A percentile compares a stretch with the other conserved stretches of the same genome.
phyloP scores from a whole-genome alignment of 306 rosid genomes.

The Astragalus glycyphyllos region DNA sequence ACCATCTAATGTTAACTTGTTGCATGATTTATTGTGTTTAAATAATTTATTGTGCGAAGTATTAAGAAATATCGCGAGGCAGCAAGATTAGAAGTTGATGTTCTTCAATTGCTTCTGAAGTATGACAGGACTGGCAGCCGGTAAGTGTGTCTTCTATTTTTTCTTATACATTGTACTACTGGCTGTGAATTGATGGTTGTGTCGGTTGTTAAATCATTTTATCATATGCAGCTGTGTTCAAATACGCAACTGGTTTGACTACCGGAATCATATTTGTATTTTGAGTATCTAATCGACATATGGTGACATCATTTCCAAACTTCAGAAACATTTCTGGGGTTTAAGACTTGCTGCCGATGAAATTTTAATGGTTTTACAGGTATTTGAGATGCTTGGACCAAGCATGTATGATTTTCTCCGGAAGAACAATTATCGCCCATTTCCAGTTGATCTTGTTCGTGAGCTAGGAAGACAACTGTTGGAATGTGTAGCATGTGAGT shows the following conservation, averaged over 20 bases:
- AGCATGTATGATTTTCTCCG: constrained; percentile 34
- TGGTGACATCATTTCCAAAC: not conserved
- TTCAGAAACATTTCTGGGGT: not conserved
- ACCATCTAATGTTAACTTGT: not conserved
- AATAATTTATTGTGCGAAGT: constrained; percentile 19
- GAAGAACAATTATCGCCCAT: constrained; percentile 29
- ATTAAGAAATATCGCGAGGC: constrained; percentile 29
- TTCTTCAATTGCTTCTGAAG: constrained; percentile 23
- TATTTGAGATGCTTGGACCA: constrained; percentile 36
- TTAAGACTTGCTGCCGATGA: not conserved
- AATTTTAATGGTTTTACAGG: constrained; percentile 31
- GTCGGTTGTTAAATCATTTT: not conserved
- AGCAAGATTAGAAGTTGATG: constrained; percentile 29
- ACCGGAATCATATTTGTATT: constrained; percentile 32
- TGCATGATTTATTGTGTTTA: not conserved
- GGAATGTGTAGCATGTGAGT: constrained; percentile 26
- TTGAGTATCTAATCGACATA: constrained; percentile 17
- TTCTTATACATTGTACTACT: not conserved
- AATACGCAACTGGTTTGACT: constrained; percentile 31
- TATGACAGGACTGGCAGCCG: constrained; percentile 30
- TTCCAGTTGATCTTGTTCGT: constrained; percentile 27
- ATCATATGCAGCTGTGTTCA: constrained; percentile 31
- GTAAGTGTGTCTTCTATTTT: not conserved
- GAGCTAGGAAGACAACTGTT: constrained; percentile 32
- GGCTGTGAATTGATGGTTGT: not conserved